Conservation (phyloP, 768 basidiomycete genomes). For the Chalciporus sphaerocephalus region DNA sequence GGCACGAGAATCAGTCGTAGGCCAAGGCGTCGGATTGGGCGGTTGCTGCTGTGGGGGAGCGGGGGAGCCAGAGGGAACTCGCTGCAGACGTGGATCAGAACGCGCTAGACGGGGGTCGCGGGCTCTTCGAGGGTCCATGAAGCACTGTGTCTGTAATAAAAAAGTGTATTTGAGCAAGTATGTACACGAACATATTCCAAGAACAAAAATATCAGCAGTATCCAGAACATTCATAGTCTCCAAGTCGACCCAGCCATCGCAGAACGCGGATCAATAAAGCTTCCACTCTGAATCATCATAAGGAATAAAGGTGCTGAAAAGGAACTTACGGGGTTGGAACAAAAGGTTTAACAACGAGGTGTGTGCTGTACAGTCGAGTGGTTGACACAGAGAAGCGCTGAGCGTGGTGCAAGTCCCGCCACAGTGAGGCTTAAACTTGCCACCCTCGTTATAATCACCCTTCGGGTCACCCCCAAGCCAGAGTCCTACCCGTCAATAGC, state of each 20-base stretch:
- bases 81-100: slow-evolving; percentile 61
- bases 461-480: too few species aligned
- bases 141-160: slow-evolving; percentile 10
- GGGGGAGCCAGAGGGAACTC: slow-evolving; percentile 38
- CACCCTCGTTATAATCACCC: not conserved
- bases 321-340: slow-evolving; percentile 21
- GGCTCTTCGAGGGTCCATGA: slow-evolving; percentile 76
- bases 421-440: not conserved
- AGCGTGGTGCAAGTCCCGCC: slow-evolving; percentile 6
- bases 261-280: slow-evolving; percentile 62
- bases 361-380: too few species aligned
- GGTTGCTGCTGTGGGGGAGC: slow-evolving; percentile 24
- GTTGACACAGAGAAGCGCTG: not conserved
- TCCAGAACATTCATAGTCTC: slow-evolving; percentile 83
- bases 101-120: slow-evolving; percentile 79
- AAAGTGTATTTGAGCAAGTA: slow-evolving; percentile 9
- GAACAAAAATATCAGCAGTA: slow-evolving; percentile 74
- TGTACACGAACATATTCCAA: slow-evolving; percentile 12
- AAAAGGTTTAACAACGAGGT: too few species aligned
- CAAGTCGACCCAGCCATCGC: slow-evolving; percentile 56
- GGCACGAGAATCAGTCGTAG: slow-evolving; percentile 11
- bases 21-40: slow-evolving; percentile 17
- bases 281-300: slow-evolving; percentile 94
- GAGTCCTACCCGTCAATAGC: too few species aligned
- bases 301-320: slow-evolving; percentile 3